These are phyloP conservation scores for Globisporangium iwayamae DNA, from an alignment of 352 stramenopile species.

Conservation along the genomic window DNA sequence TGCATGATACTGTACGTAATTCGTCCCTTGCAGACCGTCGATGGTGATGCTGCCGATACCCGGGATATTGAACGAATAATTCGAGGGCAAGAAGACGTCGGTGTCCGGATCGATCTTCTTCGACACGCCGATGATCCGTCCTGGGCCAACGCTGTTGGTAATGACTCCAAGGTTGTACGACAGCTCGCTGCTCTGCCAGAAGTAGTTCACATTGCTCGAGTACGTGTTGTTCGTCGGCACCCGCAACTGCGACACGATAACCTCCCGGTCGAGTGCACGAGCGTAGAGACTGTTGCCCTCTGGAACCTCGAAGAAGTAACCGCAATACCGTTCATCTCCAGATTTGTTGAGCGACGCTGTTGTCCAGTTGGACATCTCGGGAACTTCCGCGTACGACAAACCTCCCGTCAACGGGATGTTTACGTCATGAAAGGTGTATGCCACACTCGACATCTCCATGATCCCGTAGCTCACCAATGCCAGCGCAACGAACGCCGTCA, in stretches of 20 bases:
- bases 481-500: slow-evolving; percentile 62
- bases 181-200: slow-evolving; percentile 62
- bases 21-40: slow-evolving; percentile 38
- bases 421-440: slow-evolving; percentile 62
- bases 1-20: slow-evolving; percentile 41
- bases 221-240: slow-evolving; percentile 41
- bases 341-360: slow-evolving; percentile 5
- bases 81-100: slow-evolving; percentile 48
- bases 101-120: slow-evolving; percentile 56
- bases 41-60: slow-evolving; percentile 49
- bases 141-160: slow-evolving; percentile 50
- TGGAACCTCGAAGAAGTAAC: slow-evolving; percentile 69
- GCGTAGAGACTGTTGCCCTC: slow-evolving; percentile 47
- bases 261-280: slow-evolving; percentile 18
- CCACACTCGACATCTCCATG: slow-evolving; percentile 47
- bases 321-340: slow-evolving; percentile 49
- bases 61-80: slow-evolving; percentile 25
- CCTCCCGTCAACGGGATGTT: slow-evolving; percentile 25
- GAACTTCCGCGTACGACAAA: slow-evolving; percentile 17
- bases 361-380: slow-evolving; percentile 46
- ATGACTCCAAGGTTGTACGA: slow-evolving; percentile 59
- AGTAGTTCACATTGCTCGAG: slow-evolving; percentile 53
- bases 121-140: slow-evolving; percentile 54
- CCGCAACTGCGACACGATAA: slow-evolving; percentile 52
- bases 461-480: slow-evolving; percentile 66